Evolutionary conservation across 73 alveolate genomes (phyloP).

Genomic region (Urostyla sp.): DNA sequence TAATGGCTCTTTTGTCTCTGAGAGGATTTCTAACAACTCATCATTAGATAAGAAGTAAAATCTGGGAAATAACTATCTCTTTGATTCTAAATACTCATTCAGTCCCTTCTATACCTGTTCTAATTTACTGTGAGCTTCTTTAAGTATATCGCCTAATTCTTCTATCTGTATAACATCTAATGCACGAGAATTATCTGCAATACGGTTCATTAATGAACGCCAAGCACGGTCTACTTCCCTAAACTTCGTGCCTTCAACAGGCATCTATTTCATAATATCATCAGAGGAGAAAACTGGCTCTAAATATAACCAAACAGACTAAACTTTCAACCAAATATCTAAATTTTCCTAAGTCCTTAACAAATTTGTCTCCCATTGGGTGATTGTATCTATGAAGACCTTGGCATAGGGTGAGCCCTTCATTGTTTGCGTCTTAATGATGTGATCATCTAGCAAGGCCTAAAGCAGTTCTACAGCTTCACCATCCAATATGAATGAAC

Average conservation of each 20-base stretch:
- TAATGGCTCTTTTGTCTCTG: slow-evolving; percentile 98
- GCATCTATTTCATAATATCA: slow-evolving; percentile 94
- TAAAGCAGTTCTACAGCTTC: slow-evolving; percentile 80
- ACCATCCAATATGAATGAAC: slow-evolving; percentile 83
- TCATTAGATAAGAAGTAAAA: slow-evolving; percentile 98
- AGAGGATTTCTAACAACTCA: slow-evolving; percentile 95
- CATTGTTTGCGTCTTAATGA: slow-evolving; percentile 88
- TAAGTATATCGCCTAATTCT: slow-evolving; percentile 87
- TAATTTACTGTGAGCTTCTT: slow-evolving; percentile 81
- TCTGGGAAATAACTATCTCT: slow-evolving; percentile 99
- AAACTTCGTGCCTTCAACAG: slow-evolving; percentile 93
- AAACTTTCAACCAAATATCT: slow-evolving; percentile 97
- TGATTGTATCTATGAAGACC: slow-evolving; percentile 82
- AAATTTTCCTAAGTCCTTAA: slow-evolving; percentile 87
- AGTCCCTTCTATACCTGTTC: slow-evolving; percentile 87
- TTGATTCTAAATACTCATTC: slow-evolving; percentile 94
- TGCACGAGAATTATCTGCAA: slow-evolving; percentile 87
- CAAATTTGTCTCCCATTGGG: slow-evolving; percentile 97
- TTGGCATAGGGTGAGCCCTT: slow-evolving; percentile 92
- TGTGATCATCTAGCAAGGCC: slow-evolving; percentile 92
- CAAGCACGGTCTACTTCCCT: slow-evolving; percentile 95
- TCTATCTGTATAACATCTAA: slow-evolving; percentile 86
- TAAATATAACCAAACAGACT: slow-evolving; percentile 95
- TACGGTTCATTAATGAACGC: slow-evolving; percentile 92
- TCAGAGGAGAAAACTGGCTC: slow-evolving; percentile 98